These are phyloP conservation scores for Fusarium pseudocircinatum DNA, from an alignment of 2,329 filamentous ascomycete species.

Conservation along the genomic window DNA sequence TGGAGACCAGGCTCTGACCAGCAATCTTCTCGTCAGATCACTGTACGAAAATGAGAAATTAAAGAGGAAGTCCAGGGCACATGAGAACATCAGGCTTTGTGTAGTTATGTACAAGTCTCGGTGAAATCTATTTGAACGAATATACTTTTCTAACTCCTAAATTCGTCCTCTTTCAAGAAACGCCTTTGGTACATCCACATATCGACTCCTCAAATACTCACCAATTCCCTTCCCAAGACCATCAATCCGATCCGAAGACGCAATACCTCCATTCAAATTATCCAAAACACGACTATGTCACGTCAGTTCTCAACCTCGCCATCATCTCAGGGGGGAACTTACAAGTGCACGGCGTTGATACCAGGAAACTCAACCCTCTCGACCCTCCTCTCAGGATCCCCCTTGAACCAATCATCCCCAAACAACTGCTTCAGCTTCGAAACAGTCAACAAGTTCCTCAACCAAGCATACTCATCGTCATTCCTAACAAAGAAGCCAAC, in stretches of 20 bases:
- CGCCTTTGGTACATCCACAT: constrained; percentile 55
- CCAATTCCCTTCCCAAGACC: constrained; percentile 57
- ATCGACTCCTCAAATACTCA: constrained; percentile 56
- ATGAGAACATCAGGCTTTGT: accelerated
- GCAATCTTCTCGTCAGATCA: neutral
- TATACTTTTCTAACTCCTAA: neutral
- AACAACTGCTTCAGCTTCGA: constrained; percentile 51
- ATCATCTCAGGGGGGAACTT: neutral
- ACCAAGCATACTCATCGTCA: constrained; percentile 57
- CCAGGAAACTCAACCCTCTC: constrained; percentile 58
- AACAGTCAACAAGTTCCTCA: constrained; percentile 53
- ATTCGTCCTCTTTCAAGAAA: constrained; percentile 54
- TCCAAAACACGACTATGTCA: constrained; percentile 50
- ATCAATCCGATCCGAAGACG: constrained; percentile 55
- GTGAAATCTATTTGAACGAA: accelerated
- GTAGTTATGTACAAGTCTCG: accelerated
- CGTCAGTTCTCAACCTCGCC: neutral
- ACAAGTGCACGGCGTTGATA: constrained; percentile 44
- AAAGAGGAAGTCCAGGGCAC: neutral
- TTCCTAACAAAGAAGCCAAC: constrained; percentile 57
- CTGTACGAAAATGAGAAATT: neutral
- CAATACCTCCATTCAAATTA: constrained; percentile 56
- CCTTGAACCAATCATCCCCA: constrained; percentile 50
- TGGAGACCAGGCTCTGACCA: neutral
- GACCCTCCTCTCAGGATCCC: constrained; percentile 45